Evolutionary conservation across 768 basidiomycete species (phyloP).

Genomic region (Suillus weaverae): DNA sequence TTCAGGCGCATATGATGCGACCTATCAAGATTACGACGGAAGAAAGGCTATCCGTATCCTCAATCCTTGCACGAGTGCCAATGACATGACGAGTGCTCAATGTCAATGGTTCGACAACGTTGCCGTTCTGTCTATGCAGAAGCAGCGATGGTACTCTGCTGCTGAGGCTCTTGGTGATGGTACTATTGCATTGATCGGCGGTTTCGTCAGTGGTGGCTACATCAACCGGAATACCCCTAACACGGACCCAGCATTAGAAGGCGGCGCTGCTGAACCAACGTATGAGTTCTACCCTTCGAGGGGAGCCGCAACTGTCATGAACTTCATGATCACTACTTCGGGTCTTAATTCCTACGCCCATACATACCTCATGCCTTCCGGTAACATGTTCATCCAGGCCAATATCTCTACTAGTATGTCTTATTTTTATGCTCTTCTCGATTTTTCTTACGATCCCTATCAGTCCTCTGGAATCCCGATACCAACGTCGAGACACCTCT

Average conservation of each 20-base stretch:
- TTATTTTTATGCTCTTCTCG: neutral
- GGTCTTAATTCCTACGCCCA: conserved; percentile 80
- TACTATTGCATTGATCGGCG: conserved; percentile 75
- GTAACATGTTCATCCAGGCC: conserved; percentile 80
- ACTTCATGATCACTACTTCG: conserved; percentile 69
- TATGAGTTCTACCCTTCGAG: conserved; percentile 80
- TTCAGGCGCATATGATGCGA: conserved; percentile 57
- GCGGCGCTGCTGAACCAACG: conserved; percentile 77
- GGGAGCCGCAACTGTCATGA: conserved; percentile 51
- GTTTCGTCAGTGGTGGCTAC: conserved; percentile 77
- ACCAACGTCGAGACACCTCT: conserved; percentile 60
- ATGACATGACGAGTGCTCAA: conserved; percentile 46
- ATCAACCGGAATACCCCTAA: conserved; percentile 76
- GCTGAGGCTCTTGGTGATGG: conserved; percentile 79
- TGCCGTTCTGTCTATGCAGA: conserved; percentile 61
- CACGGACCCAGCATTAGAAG: conserved; percentile 58
- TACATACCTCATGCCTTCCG: conserved; percentile 72
- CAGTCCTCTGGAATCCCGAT: conserved; percentile 53
- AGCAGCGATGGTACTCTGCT: conserved; percentile 75
- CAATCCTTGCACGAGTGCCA: conserved; percentile 61
- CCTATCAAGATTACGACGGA: conserved; percentile 82
- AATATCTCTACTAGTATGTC: conserved; percentile 70
- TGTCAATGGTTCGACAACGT: conserved; percentile 79
- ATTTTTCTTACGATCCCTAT: neutral
- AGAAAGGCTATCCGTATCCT: conserved; percentile 77